Percentiles rank a stretch among this genome's conserved stretches.
These are phyloP conservation scores for Cytospora leucostoma DNA, from an alignment of 2,329 filamentous ascomycete genomes.

Conservation along the genomic window DNA sequence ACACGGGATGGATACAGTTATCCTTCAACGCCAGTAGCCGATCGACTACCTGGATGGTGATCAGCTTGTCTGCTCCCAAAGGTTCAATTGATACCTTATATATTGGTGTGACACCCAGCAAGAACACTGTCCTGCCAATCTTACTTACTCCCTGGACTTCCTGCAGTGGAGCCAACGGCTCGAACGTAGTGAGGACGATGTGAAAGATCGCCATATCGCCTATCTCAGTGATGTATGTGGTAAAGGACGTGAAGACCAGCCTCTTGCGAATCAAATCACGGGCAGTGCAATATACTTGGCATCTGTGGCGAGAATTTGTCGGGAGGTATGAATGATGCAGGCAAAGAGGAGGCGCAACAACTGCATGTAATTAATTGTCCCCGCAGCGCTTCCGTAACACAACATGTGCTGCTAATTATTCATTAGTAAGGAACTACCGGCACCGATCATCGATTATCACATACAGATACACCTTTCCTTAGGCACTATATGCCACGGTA, in stretches of 20 bases:
- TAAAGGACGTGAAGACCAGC: neutral
- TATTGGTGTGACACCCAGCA: neutral
- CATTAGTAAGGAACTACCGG: no score
- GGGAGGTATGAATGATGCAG: neutral
- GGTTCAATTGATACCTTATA: no score
- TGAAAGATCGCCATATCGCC: constrained; percentile 64
- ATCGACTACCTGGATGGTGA: constrained; percentile 34
- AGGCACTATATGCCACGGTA: no score
- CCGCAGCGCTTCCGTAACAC: no score
- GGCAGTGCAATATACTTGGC: neutral
- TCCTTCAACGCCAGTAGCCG: constrained; percentile 53
- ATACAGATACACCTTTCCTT: no score
- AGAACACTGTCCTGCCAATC: neutral
- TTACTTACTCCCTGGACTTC: constrained; percentile 57
- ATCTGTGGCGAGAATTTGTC: no score
- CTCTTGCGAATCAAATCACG: neutral
- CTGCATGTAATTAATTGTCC: neutral
- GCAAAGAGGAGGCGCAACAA: neutral
- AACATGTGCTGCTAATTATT: no score
- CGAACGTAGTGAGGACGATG: constrained; percentile 69
- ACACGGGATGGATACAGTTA: constrained; percentile 62
- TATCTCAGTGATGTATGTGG: no score
- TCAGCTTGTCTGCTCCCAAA: neutral
- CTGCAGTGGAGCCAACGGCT: constrained; percentile 48
- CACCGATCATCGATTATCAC: no score